Percentiles rank a stretch among this genome's conserved stretches.
phyloP scores from a whole-genome alignment of 1,284 basidiomycete species.

The Ganoderma boninense region DNA sequence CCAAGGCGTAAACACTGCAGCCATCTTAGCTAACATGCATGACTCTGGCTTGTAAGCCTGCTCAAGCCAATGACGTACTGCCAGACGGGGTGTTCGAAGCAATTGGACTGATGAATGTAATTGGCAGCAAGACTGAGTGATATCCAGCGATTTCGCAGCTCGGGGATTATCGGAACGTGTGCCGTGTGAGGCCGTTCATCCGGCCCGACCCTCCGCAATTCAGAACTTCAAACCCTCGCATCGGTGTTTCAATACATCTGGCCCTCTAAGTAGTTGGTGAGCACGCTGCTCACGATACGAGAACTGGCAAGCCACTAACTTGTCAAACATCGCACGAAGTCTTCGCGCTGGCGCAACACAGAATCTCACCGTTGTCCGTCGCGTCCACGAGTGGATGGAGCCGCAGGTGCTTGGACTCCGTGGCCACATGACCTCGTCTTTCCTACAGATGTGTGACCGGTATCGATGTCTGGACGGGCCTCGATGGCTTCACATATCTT shows the following conservation, averaged over 20 bases:
- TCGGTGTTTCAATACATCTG: too few species aligned
- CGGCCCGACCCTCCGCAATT: neutral
- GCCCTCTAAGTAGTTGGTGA: neutral
- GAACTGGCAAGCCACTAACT: neutral
- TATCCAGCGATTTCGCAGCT: neutral
- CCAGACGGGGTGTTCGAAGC: neutral
- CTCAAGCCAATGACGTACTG: neutral
- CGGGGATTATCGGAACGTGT: neutral
- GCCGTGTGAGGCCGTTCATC: neutral
- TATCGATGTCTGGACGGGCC: slow-evolving; percentile 5
- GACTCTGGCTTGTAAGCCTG: neutral
- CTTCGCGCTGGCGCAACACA: neutral
- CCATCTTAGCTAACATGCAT: slow-evolving; percentile 10
- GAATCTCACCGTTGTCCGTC: neutral
- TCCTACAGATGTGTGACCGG: slow-evolving; percentile 1
- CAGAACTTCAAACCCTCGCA: too few species aligned
- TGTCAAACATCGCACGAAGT: slow-evolving; percentile 22
- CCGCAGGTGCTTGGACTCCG: neutral
- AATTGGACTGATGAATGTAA: neutral
- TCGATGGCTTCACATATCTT: slow-evolving; percentile 9
- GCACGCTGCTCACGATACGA: neutral
- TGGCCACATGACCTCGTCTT: neutral
- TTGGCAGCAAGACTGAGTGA: neutral
- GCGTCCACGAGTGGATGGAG: neutral
- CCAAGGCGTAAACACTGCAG: slow-evolving; percentile 1